These are phyloP conservation scores for Juglanconis sp. DNA, from an alignment of 2,329 filamentous ascomycete genomes.

Conservation along the genomic window DNA sequence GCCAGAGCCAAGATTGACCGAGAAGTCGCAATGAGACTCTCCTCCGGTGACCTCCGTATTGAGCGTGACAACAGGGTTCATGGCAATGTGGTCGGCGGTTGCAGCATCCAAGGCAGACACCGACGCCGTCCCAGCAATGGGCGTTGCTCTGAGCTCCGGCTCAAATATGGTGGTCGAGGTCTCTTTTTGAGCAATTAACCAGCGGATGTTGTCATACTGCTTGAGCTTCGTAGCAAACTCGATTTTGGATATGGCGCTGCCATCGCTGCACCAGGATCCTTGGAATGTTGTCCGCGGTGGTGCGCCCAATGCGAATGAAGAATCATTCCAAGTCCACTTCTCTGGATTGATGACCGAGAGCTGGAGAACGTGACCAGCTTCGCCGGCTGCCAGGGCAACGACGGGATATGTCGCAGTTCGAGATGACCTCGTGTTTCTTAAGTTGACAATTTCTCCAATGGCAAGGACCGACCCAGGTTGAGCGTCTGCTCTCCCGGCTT, in stretches of 20 bases:
- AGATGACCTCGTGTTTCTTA: constrained; percentile 25
- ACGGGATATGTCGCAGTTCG: constrained; percentile 29
- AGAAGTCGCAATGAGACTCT: constrained; percentile 56
- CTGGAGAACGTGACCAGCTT: constrained; percentile 55
- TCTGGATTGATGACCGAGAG: constrained; percentile 49
- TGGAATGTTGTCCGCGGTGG: constrained; percentile 20
- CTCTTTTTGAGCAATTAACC: constrained; percentile 53
- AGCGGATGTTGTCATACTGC: constrained; percentile 39
- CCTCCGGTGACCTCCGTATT: constrained; percentile 50
- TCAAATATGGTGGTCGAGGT: constrained; percentile 50
- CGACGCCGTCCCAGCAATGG: constrained; percentile 25
- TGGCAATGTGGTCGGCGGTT: constrained; percentile 49
- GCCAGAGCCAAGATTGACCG: constrained; percentile 55
- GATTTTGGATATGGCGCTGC: constrained; percentile 47
- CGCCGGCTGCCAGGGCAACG: constrained; percentile 52
- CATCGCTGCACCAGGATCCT: constrained; percentile 55
- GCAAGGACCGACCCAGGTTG: constrained; percentile 42
- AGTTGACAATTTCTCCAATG: constrained; percentile 51
- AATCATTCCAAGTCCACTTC: constrained; percentile 50
- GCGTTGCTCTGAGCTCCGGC: constrained; percentile 44
- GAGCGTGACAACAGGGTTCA: constrained; percentile 55
- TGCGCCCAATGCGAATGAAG: constrained; percentile 1
- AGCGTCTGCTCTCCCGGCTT: constrained; percentile 23
- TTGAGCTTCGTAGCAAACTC: constrained; percentile 43
- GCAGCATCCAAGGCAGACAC: constrained; percentile 20